Evolutionary conservation across 2,329 filamentous ascomycete species (phyloP), one percentile per base, ranked within the genome.

Genomic region (Claviceps sp.): DNA sequence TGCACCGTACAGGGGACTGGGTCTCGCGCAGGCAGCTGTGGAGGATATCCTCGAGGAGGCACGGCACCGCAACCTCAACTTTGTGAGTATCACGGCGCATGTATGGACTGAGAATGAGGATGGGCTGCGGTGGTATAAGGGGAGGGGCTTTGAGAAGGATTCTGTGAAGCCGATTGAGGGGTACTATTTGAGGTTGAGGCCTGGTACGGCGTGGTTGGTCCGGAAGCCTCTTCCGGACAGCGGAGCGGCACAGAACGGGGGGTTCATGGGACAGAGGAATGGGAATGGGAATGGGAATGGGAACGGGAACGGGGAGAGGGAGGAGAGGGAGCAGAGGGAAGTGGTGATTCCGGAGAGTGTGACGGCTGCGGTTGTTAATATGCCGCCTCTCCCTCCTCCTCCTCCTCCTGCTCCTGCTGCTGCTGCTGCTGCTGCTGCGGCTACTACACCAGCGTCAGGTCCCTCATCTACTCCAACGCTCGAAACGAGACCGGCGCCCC

Each of bases 101-200:
- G 82, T 85, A 16, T 85, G 82, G 82, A 81, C 81, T 11, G 74
- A 80, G 54, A 84, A 84, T 62, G 72, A 75, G 2, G 81, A 84
- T 20, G 82, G 75, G 0, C 65, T 84, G 55, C 70, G 70, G 53
- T 85, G 82, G 81, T 85, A 85, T 65, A 60, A 68, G 36, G 70
- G 71, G 24, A 72, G 78, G 9, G 78, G 79, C 2, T 85, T 85
- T 62, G 59, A 61, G 53, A 69, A 70, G 49, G 69, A 73, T 48
- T 71, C 68, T 14, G 59, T 70, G 38, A 18, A 18, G 26, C 68
- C 72, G n/a, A 62, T 82, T 9, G 63, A 70, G 37, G 75, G 74
- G 2, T 85, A 85, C 62, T 85, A 85, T 64, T 69, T 76, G 59
- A 79, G 77, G 59, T 69, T 85, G 40, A 72, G 74, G 49, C 82